Conservation (phyloP, 2,329 filamentous ascomycete genomes). For the Alternaria atra region DNA sequence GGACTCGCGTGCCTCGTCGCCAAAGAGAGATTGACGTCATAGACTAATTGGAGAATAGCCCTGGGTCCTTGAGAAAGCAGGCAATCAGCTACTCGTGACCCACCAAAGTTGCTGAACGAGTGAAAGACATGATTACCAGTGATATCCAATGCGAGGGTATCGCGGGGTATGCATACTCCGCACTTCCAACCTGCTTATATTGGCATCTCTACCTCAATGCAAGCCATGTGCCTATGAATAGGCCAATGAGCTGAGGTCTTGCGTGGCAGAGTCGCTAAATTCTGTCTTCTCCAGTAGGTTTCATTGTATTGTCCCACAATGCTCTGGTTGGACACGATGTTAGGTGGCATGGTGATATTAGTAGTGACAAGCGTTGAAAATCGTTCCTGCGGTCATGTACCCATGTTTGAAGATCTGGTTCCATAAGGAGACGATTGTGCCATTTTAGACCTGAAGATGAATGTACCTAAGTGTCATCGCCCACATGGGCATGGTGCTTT, state of each 20-base stretch:
- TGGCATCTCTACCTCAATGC: neutral
- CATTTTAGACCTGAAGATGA: neutral
- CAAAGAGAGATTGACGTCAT: slow-evolving; percentile 8
- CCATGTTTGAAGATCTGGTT: neutral
- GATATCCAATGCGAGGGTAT: neutral
- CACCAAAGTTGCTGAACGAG: neutral
- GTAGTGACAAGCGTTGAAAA: neutral
- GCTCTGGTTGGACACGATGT: neutral
- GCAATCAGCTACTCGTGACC: neutral
- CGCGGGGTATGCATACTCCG: slow-evolving; percentile 8
- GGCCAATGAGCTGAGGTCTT: neutral
- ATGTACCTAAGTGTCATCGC: neutral
- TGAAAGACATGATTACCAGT: neutral
- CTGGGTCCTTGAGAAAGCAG: neutral
- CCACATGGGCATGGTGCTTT: neutral
- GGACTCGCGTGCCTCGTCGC: slow-evolving; percentile 3
- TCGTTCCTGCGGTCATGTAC: neutral
- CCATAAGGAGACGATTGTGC: neutral
- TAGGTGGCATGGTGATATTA: too few relatives aligned
- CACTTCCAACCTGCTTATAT: slow-evolving; percentile 2
- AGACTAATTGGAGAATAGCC: neutral
- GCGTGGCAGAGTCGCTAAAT: neutral
- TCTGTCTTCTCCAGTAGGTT: neutral
- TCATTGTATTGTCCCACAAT: neutral
- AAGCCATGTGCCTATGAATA: neutral